phyloP scores from a whole-genome alignment of 805 yeast genomes.

The Spathaspora sp. region DNA sequence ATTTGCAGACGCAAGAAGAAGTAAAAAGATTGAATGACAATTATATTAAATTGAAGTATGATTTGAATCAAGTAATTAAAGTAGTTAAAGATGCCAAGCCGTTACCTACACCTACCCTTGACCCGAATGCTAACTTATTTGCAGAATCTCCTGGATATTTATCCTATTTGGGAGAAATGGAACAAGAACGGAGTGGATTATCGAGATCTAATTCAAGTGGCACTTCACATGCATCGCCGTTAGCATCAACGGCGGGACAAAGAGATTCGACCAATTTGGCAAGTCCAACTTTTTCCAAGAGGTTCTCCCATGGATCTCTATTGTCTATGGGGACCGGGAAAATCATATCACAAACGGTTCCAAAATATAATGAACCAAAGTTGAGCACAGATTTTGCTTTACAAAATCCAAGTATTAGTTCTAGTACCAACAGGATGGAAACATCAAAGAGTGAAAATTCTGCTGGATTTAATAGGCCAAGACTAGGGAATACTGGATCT shows the following conservation, averaged over 20 bases:
- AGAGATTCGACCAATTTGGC: background rate
- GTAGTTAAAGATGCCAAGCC: conserved; percentile 64
- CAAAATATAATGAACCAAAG: conserved; percentile 10
- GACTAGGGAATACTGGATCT: background rate
- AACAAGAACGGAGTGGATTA: background rate
- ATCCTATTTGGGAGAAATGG: background rate
- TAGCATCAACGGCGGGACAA: background rate
- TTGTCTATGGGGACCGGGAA: conserved; percentile 43
- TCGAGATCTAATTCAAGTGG: background rate
- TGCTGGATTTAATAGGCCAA: background rate
- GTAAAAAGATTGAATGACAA: conserved; percentile 47
- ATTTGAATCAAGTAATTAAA: conserved; percentile 60
- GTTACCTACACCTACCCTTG: conserved; percentile 59
- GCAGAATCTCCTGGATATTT: conserved; percentile 5
- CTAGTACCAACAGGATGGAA: conserved; percentile 1
- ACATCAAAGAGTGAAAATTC: background rate
- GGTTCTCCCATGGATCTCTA: conserved; percentile 35
- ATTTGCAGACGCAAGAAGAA: conserved; percentile 19
- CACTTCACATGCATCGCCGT: background rate
- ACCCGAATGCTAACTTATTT: conserved; percentile 28
- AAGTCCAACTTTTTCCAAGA: conserved; percentile 21
- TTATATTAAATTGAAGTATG: conserved; percentile 56
- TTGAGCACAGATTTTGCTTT: conserved; percentile 5
- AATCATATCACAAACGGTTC: conserved; percentile 25
- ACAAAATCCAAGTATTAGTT: conserved; percentile 2